These are phyloP conservation scores for Mucor sp. DNA, from an alignment of 371 early-diverging fungal genomes.

Conservation along the genomic window DNA sequence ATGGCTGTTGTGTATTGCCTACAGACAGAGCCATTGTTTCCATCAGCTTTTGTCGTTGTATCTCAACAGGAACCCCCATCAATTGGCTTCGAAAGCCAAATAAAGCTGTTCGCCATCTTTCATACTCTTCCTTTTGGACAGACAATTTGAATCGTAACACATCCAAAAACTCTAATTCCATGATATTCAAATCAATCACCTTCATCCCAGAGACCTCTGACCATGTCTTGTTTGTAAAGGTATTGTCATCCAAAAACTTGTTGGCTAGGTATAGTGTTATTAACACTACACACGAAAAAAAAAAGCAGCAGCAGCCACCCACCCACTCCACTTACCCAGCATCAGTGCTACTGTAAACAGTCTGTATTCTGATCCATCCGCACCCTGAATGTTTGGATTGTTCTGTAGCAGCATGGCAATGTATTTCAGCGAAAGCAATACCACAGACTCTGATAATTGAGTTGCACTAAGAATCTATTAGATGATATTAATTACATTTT, in stretches of 20 bases:
- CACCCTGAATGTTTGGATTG: constrained; percentile 62
- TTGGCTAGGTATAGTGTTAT: constrained; percentile 44
- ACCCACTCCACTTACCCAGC: constrained; percentile 33
- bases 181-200: constrained; percentile 60
- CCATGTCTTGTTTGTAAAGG: constrained; percentile 74
- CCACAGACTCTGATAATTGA: constrained; percentile 65
- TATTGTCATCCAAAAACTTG: constrained; percentile 71
- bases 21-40: constrained; percentile 20
- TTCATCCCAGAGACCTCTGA: constrained; percentile 67
- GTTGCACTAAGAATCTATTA: constrained; percentile 56
- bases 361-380: constrained; percentile 75
- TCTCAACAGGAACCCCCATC: constrained; percentile 19
- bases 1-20: background rate
- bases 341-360: constrained; percentile 81
- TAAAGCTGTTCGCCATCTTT: constrained; percentile 40
- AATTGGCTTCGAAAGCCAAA: constrained; percentile 32
- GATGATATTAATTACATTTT: background rate
- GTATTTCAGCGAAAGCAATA: constrained; percentile 61
- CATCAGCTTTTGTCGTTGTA: constrained; percentile 26
- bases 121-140: constrained; percentile 61
- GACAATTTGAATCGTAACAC: constrained; percentile 57
- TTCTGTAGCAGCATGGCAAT: constrained; percentile 61
- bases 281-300: too few species aligned
- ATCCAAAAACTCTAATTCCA: constrained; percentile 71
- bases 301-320: too few species aligned